Percentiles rank a stretch among this genome's conserved stretches.
Evolutionary conservation across 225 moss, liverwort and hornwort genomes (phyloP).

Genomic region (Physcomitrium patens): DNA sequence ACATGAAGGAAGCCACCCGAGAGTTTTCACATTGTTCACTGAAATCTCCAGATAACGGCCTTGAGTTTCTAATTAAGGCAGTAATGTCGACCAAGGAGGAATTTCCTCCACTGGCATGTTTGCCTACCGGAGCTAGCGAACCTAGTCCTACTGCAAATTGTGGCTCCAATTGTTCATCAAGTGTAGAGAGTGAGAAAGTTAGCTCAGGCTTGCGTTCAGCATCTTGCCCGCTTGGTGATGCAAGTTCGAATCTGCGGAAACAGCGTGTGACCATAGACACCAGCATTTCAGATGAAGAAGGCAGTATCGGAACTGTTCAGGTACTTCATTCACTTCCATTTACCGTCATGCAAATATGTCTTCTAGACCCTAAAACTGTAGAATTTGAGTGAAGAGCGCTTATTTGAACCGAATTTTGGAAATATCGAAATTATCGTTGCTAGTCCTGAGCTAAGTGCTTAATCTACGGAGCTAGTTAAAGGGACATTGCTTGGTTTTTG

Average conservation of each 20-base stretch:
- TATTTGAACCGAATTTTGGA: neutral
- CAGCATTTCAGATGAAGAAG: slow-evolving; percentile 53
- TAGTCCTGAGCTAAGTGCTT: neutral
- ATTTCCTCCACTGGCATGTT: slow-evolving; percentile 8
- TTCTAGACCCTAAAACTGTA: neutral
- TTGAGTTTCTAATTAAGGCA: slow-evolving; percentile 51
- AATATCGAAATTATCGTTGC: neutral
- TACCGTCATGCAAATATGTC: neutral
- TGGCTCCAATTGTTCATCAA: slow-evolving; percentile 53
- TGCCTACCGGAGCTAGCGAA: slow-evolving; percentile 22
- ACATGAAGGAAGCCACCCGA: slow-evolving; percentile 40
- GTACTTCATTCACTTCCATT: slow-evolving; percentile 26
- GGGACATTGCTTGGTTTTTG: neutral
- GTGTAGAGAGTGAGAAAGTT: slow-evolving; percentile 53
- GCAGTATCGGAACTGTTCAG: slow-evolving; percentile 52
- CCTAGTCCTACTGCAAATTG: slow-evolving; percentile 45
- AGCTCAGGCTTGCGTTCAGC: slow-evolving; percentile 40
- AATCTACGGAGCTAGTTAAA: slow-evolving; percentile 9
- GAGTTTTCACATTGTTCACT: slow-evolving; percentile 51
- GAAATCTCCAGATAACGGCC: slow-evolving; percentile 44
- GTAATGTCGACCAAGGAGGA: slow-evolving; percentile 40
- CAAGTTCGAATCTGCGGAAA: slow-evolving; percentile 45
- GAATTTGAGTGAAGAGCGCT: neutral
- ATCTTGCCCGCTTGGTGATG: slow-evolving; percentile 46
- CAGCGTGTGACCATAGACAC: slow-evolving; percentile 39